Base-by-base conservation (phyloP, 1,284 basidiomycete species). In the Ceraceosorus guamensis region DNA sequence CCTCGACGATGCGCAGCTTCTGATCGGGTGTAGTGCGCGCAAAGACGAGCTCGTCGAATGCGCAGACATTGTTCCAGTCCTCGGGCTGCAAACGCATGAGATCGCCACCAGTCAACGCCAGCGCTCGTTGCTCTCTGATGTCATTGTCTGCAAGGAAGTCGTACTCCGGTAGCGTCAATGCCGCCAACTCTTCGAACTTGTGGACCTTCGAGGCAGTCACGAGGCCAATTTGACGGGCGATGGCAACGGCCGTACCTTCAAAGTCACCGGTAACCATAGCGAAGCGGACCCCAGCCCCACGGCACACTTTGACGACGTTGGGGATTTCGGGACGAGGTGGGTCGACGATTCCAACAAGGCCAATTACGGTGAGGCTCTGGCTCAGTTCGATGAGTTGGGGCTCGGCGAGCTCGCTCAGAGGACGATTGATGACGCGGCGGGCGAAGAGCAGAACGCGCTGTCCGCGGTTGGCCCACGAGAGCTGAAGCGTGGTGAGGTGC, bases 241-340 rank as follows among this genome's bases (percentile, higher is more conserved):
- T 87, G 0, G 85, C 83, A 1, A 81, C 78, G 1, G 83, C 83
- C 1, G 79, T 79, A 24, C 77, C 54, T 31, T 79, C 79, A 66
- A 83, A 82, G 69, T 84, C 78, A 70, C 85, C 85, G 1, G 85
- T 87, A 55, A 87, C 84, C 80, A 87, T 84, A 68, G 83, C 82
- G 63, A 86, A 83, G 18, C 84, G 79, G 49, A 84, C 82, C 6
- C 84, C 84, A 2, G 85, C 85, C 6, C 80, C 75, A 30, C 85
- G 80, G 63, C 83, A 81, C 37, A 78, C 79, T 2, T 68, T 79
- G 79, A 76, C 82, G 55, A 80, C 76, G 33, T 82, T 80, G 16
- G 79, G 78, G 18, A 84, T 84, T 62, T 87, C 84, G 8, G 78
- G 73, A 43, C 83, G 80, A 3, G 83, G 81, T 1, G 85, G 85